Evolutionary conservation across 2,329 filamentous ascomycete genomes (phyloP).

Genomic region (Penicillium sp.): DNA sequence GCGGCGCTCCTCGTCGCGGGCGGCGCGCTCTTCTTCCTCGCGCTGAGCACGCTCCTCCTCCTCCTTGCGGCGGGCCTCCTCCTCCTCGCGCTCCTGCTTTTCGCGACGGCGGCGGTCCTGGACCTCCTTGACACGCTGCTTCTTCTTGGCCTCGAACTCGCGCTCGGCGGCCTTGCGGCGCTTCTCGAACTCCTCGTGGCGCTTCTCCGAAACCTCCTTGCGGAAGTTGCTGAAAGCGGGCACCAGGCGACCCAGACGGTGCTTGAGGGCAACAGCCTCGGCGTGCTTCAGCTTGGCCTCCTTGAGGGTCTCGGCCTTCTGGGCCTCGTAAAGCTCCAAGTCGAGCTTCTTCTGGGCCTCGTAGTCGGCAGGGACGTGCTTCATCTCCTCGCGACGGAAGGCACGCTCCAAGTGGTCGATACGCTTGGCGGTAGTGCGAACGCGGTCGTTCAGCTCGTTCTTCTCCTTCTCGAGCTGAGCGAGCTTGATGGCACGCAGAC

Average conservation of each 20-base stretch:
- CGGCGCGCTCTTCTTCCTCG: slow-evolving; percentile 84
- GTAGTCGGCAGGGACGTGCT: slow-evolving; percentile 87
- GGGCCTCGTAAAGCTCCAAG: slow-evolving; percentile 74
- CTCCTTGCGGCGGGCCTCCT: slow-evolving; percentile 74
- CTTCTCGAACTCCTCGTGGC: slow-evolving; percentile 94
- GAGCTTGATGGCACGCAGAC: slow-evolving; percentile 91
- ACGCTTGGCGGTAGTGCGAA: slow-evolving; percentile 89
- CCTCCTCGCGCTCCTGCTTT: slow-evolving; percentile 80
- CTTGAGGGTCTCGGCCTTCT: slow-evolving; percentile 73
- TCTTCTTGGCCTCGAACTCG: slow-evolving; percentile 90
- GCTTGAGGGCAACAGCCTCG: slow-evolving; percentile 89
- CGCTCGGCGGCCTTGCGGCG: slow-evolving; percentile 87
- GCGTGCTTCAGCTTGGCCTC: slow-evolving; percentile 87
- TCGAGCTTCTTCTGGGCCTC: slow-evolving; percentile 78
- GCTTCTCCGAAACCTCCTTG: slow-evolving; percentile 77
- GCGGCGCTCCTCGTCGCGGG: slow-evolving; percentile 77
- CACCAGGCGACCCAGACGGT: slow-evolving; percentile 82
- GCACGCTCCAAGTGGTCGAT: slow-evolving; percentile 97
- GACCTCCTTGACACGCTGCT: slow-evolving; percentile 81
- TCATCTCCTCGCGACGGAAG: slow-evolving; percentile 91
- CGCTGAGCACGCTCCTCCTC: slow-evolving; percentile 78
- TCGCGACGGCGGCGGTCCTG: slow-evolving; percentile 80
- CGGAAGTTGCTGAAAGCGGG: slow-evolving; percentile 83
- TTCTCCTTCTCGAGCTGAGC: slow-evolving; percentile 97
- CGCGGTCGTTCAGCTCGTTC: slow-evolving; percentile 88